A percentile compares a stretch with the other conserved stretches of the same genome.
These are phyloP conservation scores for Malassezia caprae DNA, from an alignment of 1,284 basidiomycete genomes.

Conservation along the genomic window DNA sequence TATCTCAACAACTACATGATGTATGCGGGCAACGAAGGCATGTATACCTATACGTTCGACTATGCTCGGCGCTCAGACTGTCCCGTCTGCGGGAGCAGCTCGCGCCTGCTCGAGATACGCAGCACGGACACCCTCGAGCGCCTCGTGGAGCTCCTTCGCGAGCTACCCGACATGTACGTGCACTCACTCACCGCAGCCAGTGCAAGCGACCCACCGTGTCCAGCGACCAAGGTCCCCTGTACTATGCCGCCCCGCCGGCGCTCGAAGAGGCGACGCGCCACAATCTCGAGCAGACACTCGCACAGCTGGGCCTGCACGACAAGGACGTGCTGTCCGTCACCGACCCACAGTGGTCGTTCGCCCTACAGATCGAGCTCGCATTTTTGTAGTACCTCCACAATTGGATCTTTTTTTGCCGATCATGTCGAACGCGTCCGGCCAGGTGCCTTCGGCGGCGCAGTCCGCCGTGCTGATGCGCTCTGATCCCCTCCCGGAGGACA, in stretches of 20 bases:
- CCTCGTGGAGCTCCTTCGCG: slow-evolving; percentile 30
- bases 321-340: slow-evolving; percentile 72
- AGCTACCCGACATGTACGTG: slow-evolving; percentile 33
- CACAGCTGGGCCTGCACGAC: slow-evolving; percentile 64
- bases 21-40: slow-evolving; percentile 79
- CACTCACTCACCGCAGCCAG: slow-evolving; percentile 20
- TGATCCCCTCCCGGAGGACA: slow-evolving; percentile 17
- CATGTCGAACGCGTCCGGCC: not conserved
- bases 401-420: not conserved
- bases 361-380: slow-evolving; percentile 4
- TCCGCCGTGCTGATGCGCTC: slow-evolving; percentile 22
- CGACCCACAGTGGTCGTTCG: slow-evolving; percentile 73
- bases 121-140: slow-evolving; percentile 19
- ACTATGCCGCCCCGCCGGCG: slow-evolving; percentile 82
- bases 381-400: slow-evolving; percentile 7
- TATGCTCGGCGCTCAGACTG: slow-evolving; percentile 86
- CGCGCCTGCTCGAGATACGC: slow-evolving; percentile 18
- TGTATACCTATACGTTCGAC: slow-evolving; percentile 96
- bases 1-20: slow-evolving; percentile 94
- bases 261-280: slow-evolving; percentile 74
- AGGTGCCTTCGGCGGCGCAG: slow-evolving; percentile 10
- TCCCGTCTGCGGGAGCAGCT: slow-evolving; percentile 89
- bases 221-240: slow-evolving; percentile 56
- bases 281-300: slow-evolving; percentile 75
- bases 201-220: slow-evolving; percentile 28